Base-by-base conservation (phyloP, 2,329 filamentous ascomycete genomes). In the Colletotrichum liriopes region DNA sequence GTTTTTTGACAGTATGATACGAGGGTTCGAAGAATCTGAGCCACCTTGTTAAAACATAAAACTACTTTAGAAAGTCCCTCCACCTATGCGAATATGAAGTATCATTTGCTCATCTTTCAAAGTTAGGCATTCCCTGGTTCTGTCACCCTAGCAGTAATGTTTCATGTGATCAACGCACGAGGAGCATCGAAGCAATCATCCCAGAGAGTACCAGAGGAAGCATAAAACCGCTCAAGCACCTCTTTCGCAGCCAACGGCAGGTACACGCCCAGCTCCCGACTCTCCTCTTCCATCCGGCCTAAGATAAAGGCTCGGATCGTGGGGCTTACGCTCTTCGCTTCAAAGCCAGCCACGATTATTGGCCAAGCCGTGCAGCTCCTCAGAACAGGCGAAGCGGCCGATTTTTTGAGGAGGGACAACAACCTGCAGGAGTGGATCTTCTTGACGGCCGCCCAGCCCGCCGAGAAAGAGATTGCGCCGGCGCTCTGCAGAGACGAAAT, bases 401-500 rank as follows among this genome's bases (percentile, higher is more conserved):
- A 41, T 23, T 74, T 39, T 1, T 55, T 51, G 7, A 82, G 76
- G 8, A 77, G 62, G 2, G 37, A 5, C 3, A 74, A 68, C 0
- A 81, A 72, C 14, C 56, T 61, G 20, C 65, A 61, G 18, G 66
- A 71, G 26, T 77, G 68, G 0, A 67, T 63, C 0, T 62, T 45
- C 23, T 73, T 72, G 14, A 62, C 49, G 12, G 55, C 62, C 29
- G 56, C 62, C 32, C 80, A 70, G 0, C 65, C 64, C 0, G 62
- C 32, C 3, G 66, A 75, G 7, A 16, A 32, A n/a, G 77, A 77
- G 0, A 83, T 65, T 5, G 81, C 70, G 2, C 76, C 75, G 5
- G 80, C 32, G 69, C 79, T 80, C 63, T 82, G 80, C 5, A 84
- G 76, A 1, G 83, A 82, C 0, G 75, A 76, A 65, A 83, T 78